These are phyloP conservation scores for Flaveria brownii DNA, from an alignment of 129 eudicot genomes.

Conservation along the genomic window DNA sequence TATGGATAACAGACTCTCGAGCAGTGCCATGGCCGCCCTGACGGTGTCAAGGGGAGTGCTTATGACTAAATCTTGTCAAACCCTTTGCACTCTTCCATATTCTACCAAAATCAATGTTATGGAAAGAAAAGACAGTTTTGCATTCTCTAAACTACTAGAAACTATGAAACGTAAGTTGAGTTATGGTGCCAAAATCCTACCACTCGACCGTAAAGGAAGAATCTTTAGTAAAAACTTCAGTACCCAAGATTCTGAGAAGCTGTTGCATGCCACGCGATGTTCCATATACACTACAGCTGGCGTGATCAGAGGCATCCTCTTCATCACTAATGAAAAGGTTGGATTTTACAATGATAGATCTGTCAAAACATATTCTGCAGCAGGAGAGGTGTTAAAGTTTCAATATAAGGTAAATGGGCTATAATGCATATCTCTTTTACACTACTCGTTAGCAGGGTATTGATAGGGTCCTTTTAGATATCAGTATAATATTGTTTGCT, in stretches of 20 bases:
- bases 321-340: slow-evolving; percentile 33
- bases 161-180: slow-evolving; percentile 40
- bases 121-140: slow-evolving; percentile 14
- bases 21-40: slow-evolving; percentile 2
- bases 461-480: background rate
- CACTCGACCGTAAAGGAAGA: slow-evolving; percentile 24
- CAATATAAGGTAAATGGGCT: slow-evolving; percentile 28
- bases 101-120: background rate
- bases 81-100: slow-evolving; percentile 9
- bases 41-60: slow-evolving; percentile 23
- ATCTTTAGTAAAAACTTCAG: slow-evolving; percentile 29
- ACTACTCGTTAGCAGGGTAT: background rate
- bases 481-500: background rate
- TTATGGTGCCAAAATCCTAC: slow-evolving; percentile 37
- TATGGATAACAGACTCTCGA: slow-evolving; percentile 29
- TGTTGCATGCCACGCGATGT: slow-evolving; percentile 37
- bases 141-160: slow-evolving; percentile 23
- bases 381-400: slow-evolving; percentile 32
- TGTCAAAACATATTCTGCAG: slow-evolving; percentile 32
- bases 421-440: background rate
- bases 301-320: slow-evolving; percentile 37
- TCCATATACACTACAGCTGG: slow-evolving; percentile 39
- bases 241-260: slow-evolving; percentile 26
- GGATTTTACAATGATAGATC: slow-evolving; percentile 36
- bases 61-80: slow-evolving; percentile 25